phyloP scores from a whole-genome alignment of 768 basidiomycete genomes.

The Macrocybe gigantea region DNA sequence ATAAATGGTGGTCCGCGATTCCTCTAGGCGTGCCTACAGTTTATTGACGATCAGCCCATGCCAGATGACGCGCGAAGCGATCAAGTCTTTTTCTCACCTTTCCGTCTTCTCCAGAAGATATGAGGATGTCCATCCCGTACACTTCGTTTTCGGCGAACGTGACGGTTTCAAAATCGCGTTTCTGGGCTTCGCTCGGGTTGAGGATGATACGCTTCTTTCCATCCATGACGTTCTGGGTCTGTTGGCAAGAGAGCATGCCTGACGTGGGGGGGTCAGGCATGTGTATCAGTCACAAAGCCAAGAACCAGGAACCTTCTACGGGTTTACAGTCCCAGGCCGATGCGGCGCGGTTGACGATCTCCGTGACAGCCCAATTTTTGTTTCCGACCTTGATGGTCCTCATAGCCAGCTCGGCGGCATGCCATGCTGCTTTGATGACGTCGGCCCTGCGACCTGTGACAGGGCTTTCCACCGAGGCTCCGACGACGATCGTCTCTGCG shows the following conservation, averaged over 20 bases:
- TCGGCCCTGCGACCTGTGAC: conserved; percentile 87
- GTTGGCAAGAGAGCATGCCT: conserved; percentile 96
- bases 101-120: conserved; percentile 85
- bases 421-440: conserved; percentile 89
- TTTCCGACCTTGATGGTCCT: conserved; percentile 86
- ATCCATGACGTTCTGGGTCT: conserved; percentile 90
- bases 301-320: conserved; percentile 69
- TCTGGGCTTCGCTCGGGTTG: conserved; percentile 82
- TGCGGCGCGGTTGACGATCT: conserved; percentile 70
- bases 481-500: conserved; percentile 91
- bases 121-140: conserved; percentile 88
- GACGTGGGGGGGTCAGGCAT: conserved; percentile 5
- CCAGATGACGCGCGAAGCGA: not conserved
- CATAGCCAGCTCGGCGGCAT: conserved; percentile 89
- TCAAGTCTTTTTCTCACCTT: conserved; percentile 48
- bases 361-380: conserved; percentile 95
- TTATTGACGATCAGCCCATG: not conserved
- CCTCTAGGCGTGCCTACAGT: conserved; percentile 79
- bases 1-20: conserved; percentile 89
- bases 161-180: conserved; percentile 76
- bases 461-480: conserved; percentile 65
- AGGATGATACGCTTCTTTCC: conserved; percentile 94
- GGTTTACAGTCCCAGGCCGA: conserved; percentile 81
- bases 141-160: conserved; percentile 93
- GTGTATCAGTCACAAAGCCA: not conserved